Evolutionary conservation across 2,329 filamentous ascomycete genomes (phyloP).

Genomic region (Dothiorella sarmentorum): DNA sequence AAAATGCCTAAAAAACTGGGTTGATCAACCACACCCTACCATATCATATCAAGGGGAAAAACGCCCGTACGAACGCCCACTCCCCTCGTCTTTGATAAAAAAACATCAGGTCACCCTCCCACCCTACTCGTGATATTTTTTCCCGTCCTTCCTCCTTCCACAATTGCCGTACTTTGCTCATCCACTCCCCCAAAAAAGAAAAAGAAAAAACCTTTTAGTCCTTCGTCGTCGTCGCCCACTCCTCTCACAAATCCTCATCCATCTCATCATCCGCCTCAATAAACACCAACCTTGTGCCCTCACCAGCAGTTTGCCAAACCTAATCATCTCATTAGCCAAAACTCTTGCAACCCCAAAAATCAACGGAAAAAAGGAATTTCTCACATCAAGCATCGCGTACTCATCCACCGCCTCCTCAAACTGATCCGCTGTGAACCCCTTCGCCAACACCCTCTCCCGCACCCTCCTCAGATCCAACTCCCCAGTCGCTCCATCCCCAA

Average conservation of each 20-base stretch:
- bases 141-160: background rate
- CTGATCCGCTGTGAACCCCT: constrained; percentile 95
- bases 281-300: constrained; percentile 53
- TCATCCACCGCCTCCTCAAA: constrained; percentile 83
- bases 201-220: too few relatives aligned
- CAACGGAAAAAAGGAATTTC: constrained; percentile 45
- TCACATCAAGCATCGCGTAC: constrained; percentile 84
- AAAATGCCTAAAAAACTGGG: background rate
- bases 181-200: too few relatives aligned
- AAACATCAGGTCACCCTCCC: background rate
- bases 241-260: constrained; percentile 24
- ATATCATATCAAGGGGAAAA: background rate
- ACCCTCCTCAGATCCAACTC: constrained; percentile 87
- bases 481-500: constrained; percentile 66
- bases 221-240: background rate
- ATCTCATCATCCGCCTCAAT: constrained; percentile 49
- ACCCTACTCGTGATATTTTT: background rate
- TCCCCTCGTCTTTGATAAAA: background rate
- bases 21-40: background rate
- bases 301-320: constrained; percentile 55
- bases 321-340: constrained; percentile 34
- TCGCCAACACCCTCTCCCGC: constrained; percentile 85
- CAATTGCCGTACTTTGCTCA: too few relatives aligned
- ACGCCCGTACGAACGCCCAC: background rate
- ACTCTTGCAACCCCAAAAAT: background rate